phyloP scores from a whole-genome alignment of 208 protist genomes.

The Trypanosoma scelopori region DNA sequence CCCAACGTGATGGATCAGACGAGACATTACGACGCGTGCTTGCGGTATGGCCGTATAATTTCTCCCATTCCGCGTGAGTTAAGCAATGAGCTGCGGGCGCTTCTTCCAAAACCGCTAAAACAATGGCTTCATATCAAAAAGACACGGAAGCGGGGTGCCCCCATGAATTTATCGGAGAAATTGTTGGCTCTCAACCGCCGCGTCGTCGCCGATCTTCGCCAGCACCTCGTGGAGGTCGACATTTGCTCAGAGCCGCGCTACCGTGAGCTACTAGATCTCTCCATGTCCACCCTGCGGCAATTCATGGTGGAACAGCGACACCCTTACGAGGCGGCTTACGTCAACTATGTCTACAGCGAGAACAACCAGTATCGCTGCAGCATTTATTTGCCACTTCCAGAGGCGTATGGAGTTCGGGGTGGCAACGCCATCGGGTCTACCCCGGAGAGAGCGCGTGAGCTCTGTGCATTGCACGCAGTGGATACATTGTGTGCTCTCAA shows the following conservation, averaged over 20 bases:
- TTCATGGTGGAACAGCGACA: conserved; percentile 58
- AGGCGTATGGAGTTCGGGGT: conserved; percentile 59
- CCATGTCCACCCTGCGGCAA: conserved; percentile 37
- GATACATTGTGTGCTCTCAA: conserved; percentile 66
- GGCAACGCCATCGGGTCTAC: conserved; percentile 54
- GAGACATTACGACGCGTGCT: conserved; percentile 59
- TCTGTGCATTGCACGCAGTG: conserved; percentile 56
- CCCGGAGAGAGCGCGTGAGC: conserved; percentile 19
- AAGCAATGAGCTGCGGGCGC: conserved; percentile 5
- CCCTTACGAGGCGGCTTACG: conserved; percentile 50
- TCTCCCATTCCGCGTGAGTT: conserved; percentile 28
- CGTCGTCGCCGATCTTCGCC: conserved; percentile 30
- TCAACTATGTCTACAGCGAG: conserved; percentile 37
- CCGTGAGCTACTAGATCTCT: conserved; percentile 40
- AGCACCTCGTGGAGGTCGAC: conserved; percentile 57
- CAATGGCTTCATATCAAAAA: conserved; percentile 42
- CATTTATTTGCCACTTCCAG: conserved; percentile 70
- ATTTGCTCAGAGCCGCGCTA: conserved; percentile 30
- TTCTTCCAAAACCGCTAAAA: conserved; percentile 54
- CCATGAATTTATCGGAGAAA: conserved; percentile 40
- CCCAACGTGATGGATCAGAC: conserved; percentile 29
- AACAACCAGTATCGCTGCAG: conserved; percentile 49
- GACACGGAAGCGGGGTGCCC: conserved; percentile 27
- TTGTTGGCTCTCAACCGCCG: conserved; percentile 38
- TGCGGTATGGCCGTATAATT: conserved; percentile 49